Evolutionary conservation across 768 basidiomycete species (phyloP).

Genomic region (Leccinum fibrillosum): DNA sequence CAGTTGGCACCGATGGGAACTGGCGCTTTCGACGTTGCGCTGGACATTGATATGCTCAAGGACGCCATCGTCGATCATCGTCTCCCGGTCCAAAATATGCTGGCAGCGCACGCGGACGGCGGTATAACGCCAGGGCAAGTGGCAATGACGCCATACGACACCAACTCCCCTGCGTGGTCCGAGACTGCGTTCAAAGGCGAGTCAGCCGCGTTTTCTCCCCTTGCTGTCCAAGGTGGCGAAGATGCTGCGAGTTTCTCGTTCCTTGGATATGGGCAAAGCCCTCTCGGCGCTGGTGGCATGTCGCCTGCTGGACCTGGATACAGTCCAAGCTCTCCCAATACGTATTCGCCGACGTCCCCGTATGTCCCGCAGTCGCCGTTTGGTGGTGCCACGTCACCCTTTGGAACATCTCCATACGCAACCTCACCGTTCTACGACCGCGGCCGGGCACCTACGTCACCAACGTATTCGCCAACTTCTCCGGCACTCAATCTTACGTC

Average conservation of each 20-base stretch:
- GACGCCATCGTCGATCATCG: constrained; percentile 97
- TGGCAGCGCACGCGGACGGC: constrained; percentile 75
- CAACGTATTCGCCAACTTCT: constrained; percentile 86
- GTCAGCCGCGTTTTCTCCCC: constrained; percentile 90
- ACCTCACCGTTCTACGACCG: constrained; percentile 81
- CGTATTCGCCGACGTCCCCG: constrained; percentile 87
- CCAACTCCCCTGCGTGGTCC: constrained; percentile 82
- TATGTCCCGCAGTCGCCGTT: constrained; percentile 86
- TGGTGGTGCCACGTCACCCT: constrained; percentile 77
- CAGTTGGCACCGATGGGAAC: constrained; percentile 99
- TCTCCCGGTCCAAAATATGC: constrained; percentile 77
- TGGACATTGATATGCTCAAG: constrained; percentile 98
- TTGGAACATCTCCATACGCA: constrained; percentile 75
- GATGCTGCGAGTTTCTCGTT: constrained; percentile 75
- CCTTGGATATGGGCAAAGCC: constrained; percentile 81
- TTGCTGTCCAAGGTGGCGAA: constrained; percentile 83
- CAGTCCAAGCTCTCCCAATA: constrained; percentile 88
- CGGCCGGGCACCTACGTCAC: constrained; percentile 66
- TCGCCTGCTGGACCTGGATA: constrained; percentile 86
- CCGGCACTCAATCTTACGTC: constrained; percentile 80
- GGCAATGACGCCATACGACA: constrained; percentile 96
- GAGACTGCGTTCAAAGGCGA: constrained; percentile 78
- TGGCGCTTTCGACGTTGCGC: constrained; percentile 90
- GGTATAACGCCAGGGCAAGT: constrained; percentile 91
- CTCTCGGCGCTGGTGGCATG: constrained; percentile 79